Conservation (phyloP, 106 monocot genomes). For the Iris macrosiphon region DNA sequence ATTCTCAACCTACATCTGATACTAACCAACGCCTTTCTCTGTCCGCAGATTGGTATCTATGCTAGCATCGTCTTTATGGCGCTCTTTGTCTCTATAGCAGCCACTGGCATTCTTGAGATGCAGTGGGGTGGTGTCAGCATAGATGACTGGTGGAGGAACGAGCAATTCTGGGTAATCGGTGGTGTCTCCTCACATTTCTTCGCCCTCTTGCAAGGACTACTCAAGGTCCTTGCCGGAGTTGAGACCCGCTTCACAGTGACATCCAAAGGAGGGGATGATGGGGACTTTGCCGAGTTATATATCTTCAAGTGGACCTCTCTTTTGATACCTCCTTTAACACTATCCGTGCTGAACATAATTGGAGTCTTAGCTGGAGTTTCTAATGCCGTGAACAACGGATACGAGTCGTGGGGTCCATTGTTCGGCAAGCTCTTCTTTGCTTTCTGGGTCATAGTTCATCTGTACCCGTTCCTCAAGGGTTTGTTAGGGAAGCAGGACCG, state of each 20-base stretch:
- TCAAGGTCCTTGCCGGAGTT: constrained; percentile 42
- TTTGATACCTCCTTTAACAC: constrained; percentile 34
- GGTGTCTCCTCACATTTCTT: constrained; percentile 47
- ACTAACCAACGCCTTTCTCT: not conserved
- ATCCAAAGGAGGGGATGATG: constrained; percentile 38
- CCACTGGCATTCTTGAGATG: constrained; percentile 46
- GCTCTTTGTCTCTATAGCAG: constrained; percentile 45
- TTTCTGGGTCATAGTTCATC: constrained; percentile 47
- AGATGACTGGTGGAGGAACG: constrained; percentile 53
- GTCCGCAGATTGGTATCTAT: constrained; percentile 33
- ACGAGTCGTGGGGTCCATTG: constrained; percentile 54
- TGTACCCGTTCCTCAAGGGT: constrained; percentile 54
- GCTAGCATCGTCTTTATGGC: constrained; percentile 37
- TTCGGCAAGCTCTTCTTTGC: constrained; percentile 58
- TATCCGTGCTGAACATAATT: constrained; percentile 31
- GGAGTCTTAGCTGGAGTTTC: constrained; percentile 46
- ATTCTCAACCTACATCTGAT: too few species aligned
- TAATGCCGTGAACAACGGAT: constrained; percentile 46
- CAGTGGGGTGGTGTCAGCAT: constrained; percentile 36
- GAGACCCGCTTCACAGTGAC: constrained; percentile 47
- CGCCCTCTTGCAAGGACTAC: constrained; percentile 44
- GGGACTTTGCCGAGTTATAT: constrained; percentile 30
- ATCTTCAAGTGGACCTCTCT: constrained; percentile 53
- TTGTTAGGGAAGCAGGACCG: constrained; percentile 40
- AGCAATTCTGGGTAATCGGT: constrained; percentile 60